Percentiles rank a stretch among this genome's conserved stretches.
phyloP scores from a whole-genome alignment of 2,329 filamentous ascomycete species.

The Plectosphaerella plurivora region DNA sequence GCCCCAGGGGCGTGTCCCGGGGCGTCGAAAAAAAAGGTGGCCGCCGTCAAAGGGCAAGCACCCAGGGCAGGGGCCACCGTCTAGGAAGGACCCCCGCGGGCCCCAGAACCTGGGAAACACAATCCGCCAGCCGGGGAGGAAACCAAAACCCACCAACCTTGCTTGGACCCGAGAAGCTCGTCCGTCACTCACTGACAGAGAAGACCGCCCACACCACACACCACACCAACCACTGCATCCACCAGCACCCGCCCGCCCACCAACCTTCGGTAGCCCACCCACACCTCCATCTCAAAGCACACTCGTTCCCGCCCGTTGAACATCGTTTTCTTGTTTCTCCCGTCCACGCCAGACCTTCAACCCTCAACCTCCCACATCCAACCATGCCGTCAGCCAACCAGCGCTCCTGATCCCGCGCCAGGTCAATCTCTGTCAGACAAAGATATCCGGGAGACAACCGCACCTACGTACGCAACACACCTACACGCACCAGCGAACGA shows the following conservation, averaged over 20 bases:
- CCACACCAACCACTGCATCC: no score
- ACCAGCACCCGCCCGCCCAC: not conserved
- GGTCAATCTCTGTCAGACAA: not conserved
- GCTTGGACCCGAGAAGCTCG: no score
- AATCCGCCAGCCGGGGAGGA: no score
- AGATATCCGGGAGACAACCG: no score
- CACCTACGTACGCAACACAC: not conserved
- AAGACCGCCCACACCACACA: no score
- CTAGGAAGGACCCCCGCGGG: not conserved
- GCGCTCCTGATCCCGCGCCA: not conserved
- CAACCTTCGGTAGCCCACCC: not conserved
- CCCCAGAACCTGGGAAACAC: not conserved
- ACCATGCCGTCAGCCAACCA: not conserved
- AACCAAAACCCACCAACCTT: no score
- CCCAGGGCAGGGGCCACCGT: not conserved
- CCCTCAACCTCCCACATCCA: not conserved
- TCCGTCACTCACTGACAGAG: not conserved
- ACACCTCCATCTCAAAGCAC: not conserved
- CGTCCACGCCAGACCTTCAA: not conserved
- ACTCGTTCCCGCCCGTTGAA: not conserved
- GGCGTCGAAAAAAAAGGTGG: no score
- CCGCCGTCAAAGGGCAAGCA: no score
- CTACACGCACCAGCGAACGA: not conserved
- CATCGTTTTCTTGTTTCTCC: not conserved
- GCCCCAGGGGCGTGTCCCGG: no score